phyloP scores from a whole-genome alignment of 345 rosid genomes.

The Boechera stricta region DNA sequence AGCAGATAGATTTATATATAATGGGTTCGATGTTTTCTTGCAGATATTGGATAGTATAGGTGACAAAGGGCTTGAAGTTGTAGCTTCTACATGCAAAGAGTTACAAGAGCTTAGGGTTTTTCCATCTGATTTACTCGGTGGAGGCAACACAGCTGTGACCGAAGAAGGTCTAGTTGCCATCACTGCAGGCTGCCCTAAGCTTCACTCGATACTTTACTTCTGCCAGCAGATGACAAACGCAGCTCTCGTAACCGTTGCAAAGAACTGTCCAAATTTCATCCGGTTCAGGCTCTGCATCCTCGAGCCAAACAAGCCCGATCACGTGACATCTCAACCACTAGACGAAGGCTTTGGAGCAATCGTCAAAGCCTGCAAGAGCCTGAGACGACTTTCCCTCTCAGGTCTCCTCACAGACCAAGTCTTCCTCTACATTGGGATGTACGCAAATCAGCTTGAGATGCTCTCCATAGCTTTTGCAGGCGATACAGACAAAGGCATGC shows the following conservation, averaged over 20 bases:
- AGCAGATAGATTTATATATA: background rate
- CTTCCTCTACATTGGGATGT: conserved; percentile 83
- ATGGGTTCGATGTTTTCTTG: background rate
- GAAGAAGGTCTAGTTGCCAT: conserved; percentile 91
- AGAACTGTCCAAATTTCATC: conserved; percentile 80
- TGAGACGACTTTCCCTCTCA: conserved; percentile 74
- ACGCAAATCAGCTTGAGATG: conserved; percentile 89
- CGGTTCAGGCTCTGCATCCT: conserved; percentile 84
- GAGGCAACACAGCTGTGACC: conserved; percentile 70
- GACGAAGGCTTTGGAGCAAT: conserved; percentile 99
- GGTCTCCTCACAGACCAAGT: conserved; percentile 84
- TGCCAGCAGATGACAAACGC: conserved; percentile 96
- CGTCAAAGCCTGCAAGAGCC: conserved; percentile 72
- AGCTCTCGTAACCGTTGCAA: conserved; percentile 84
- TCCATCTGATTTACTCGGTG: conserved; percentile 73
- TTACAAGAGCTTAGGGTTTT: conserved; percentile 91
- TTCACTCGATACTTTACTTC: conserved; percentile 85
- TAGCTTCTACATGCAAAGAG: conserved; percentile 86
- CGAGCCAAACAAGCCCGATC: conserved; percentile 77
- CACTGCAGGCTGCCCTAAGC: conserved; percentile 85
- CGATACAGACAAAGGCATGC: conserved; percentile 85
- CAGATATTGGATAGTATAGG: conserved; percentile 95
- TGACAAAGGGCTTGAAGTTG: conserved; percentile 82
- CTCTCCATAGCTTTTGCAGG: conserved; percentile 96
- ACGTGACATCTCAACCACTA: conserved; percentile 68